These are phyloP conservation scores for Phylloporus gajari DNA, from an alignment of 1,284 basidiomycete genomes.

Conservation along the genomic window DNA sequence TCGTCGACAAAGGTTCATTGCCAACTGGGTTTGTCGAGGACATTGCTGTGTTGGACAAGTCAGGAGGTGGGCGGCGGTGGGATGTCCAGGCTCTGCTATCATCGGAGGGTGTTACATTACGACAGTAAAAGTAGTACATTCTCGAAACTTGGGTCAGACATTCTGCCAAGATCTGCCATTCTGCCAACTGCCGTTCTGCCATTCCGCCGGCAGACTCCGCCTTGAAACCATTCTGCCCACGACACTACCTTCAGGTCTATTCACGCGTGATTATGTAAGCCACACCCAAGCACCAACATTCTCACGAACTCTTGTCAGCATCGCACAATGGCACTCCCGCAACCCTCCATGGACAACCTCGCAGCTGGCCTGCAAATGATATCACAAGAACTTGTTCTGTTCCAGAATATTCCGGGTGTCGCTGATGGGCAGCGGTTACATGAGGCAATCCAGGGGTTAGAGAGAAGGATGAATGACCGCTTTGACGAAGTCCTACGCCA, in stretches of 20 bases:
- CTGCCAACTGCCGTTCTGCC: no score
- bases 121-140: neutral
- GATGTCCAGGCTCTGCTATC: neutral
- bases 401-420: neutral
- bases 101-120: neutral
- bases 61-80: neutral
- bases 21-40: no score
- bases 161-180: neutral
- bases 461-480: neutral
- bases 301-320: no score
- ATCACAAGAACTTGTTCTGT: neutral
- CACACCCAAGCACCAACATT: no score
- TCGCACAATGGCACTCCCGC: neutral
- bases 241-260: no score
- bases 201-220: neutral
- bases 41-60: neutral
- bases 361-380: neutral
- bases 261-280: no score
- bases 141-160: neutral
- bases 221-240: neutral
- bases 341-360: slow-evolving; percentile 2
- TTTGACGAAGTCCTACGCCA: neutral
- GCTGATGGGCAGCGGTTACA: neutral
- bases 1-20: no score
- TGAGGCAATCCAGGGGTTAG: neutral